phyloP scores from a whole-genome alignment of 2,329 filamentous ascomycete species.

The Aspergillus fumigatiaffinis region DNA sequence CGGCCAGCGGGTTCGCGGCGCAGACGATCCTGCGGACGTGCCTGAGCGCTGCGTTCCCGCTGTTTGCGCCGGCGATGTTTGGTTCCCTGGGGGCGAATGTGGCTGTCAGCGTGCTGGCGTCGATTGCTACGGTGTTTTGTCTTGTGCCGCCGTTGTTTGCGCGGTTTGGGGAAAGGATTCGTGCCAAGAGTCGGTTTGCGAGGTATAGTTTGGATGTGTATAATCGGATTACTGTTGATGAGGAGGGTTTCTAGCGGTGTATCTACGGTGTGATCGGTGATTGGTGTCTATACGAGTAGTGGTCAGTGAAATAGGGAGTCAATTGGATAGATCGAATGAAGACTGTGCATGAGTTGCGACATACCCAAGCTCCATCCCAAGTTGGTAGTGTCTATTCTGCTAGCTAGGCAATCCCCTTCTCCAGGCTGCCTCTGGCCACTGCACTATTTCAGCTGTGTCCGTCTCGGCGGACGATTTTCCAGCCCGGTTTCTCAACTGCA shows the following conservation, averaged over 20 bases:
- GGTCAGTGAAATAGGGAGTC: too few species aligned
- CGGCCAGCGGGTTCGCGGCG: conserved; percentile 44
- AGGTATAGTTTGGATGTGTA: conserved; percentile 26
- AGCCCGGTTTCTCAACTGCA: neutral
- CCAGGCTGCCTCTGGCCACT: neutral
- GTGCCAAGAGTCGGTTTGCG: conserved; percentile 36
- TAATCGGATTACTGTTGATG: conserved; percentile 7
- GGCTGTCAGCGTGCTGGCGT: conserved; percentile 40
- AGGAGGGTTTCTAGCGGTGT: neutral
- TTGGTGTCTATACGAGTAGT: too few species aligned
- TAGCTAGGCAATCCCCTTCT: neutral
- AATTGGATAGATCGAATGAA: too few species aligned
- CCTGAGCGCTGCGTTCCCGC: conserved; percentile 38
- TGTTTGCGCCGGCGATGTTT: conserved; percentile 43
- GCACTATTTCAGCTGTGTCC: too few species aligned
- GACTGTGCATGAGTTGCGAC: too few species aligned
- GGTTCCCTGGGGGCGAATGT: conserved; percentile 35
- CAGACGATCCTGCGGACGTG: conserved; percentile 39
- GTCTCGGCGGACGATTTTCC: too few species aligned
- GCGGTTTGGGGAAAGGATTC: conserved; percentile 35
- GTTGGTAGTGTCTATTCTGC: neutral
- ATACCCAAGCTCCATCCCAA: neutral
- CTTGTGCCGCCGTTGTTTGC: conserved; percentile 36
- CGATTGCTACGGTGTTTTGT: conserved; percentile 41
- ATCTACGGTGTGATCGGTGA: too few species aligned